Conservation (phyloP, 192 early-diverging fungal species). For the Backusella westeae region DNA sequence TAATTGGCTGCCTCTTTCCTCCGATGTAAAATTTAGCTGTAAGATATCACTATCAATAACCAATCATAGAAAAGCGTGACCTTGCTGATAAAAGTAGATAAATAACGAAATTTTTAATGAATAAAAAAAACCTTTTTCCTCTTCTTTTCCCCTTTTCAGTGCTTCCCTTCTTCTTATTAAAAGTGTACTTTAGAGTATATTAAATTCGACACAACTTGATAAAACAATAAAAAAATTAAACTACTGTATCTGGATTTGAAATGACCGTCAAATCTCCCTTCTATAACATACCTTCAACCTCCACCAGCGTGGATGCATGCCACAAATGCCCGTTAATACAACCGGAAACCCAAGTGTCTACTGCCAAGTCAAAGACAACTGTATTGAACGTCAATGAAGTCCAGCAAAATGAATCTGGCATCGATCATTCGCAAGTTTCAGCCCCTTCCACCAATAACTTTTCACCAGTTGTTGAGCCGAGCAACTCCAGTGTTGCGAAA, state of each 20-base stretch:
- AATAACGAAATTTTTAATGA: conserved; percentile 3
- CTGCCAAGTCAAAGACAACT: not conserved
- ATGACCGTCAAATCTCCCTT: conserved; percentile 35
- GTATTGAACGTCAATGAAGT: conserved; percentile 10
- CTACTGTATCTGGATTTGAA: not conserved
- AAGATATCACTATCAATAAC: conserved; percentile 9
- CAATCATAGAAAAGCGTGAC: conserved; percentile 12
- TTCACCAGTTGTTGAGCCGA: conserved; percentile 27
- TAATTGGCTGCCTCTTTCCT: not conserved
- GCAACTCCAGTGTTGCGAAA: conserved; percentile 41
- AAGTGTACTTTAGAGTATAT: conserved; percentile 1
- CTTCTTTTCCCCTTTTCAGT: conserved; percentile 4
- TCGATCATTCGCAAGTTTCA: conserved; percentile 21
- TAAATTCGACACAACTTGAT: not conserved
- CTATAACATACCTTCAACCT: conserved; percentile 38
- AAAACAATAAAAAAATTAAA: not conserved
- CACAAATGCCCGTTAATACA: conserved; percentile 34
- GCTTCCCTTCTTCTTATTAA: conserved; percentile 7
- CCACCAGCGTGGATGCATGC: conserved; percentile 37
- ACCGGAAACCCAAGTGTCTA: conserved; percentile 10
- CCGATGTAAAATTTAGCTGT: conserved; percentile 2
- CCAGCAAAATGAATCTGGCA: conserved; percentile 30
- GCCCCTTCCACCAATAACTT: conserved; percentile 31
- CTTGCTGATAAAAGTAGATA: conserved; percentile 8
- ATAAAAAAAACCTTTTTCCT: not conserved